phyloP scores from a whole-genome alignment of 345 rosid genomes.

The Pseudoturritis turrita region DNA sequence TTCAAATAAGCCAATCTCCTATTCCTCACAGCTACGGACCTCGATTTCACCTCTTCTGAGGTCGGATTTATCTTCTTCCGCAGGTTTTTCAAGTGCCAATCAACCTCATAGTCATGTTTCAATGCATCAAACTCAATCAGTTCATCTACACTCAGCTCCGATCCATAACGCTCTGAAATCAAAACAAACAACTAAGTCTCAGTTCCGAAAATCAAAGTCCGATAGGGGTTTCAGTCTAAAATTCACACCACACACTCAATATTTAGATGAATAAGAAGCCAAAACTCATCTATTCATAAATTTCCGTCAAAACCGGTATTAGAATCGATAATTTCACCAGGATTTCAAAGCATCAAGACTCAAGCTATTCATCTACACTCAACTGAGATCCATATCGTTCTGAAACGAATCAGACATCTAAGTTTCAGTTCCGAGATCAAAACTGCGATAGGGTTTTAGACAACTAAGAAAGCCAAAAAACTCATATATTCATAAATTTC shows the following conservation, averaged over 20 bases:
- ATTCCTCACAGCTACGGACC: conserved; percentile 72
- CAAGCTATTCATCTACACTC: conserved; percentile 45
- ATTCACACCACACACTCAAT: not conserved
- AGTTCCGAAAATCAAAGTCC: not conserved
- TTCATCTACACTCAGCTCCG: conserved; percentile 55
- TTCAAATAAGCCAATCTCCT: conserved; percentile 75
- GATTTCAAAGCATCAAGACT: conserved; percentile 43
- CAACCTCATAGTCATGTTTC: conserved; percentile 63
- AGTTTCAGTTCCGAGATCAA: not conserved
- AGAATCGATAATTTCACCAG: not conserved
- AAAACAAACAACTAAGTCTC: not conserved
- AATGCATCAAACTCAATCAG: conserved; percentile 62
- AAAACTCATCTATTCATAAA: not conserved
- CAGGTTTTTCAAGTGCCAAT: conserved; percentile 76
- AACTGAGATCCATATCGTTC: conserved; percentile 53
- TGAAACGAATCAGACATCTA: not conserved
- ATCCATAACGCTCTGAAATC: conserved; percentile 72
- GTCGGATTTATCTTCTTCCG: conserved; percentile 66
- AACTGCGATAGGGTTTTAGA: not conserved
- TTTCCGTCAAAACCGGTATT: too few species aligned
- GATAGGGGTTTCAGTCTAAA: not conserved
- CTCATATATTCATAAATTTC: not conserved
- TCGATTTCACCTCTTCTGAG: conserved; percentile 52
- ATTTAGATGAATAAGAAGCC: not conserved
- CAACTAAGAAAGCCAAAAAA: not conserved